phyloP scores from a whole-genome alignment of 1,139 yeast genomes.

The Saccharomyces hybrid region DNA sequence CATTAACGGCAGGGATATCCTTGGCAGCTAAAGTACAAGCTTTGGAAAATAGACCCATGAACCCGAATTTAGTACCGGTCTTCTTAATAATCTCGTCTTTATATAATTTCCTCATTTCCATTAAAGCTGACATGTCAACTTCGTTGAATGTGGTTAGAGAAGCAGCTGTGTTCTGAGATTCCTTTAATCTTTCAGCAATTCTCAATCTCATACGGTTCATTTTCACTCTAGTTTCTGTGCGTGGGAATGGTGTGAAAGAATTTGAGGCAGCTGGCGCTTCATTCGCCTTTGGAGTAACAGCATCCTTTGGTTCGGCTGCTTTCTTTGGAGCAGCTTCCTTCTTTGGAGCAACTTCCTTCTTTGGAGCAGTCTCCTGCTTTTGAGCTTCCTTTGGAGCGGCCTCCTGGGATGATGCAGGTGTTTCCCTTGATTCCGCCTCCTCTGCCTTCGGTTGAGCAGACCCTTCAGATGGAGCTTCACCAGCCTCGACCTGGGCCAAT shows the following conservation, averaged over 20 bases:
- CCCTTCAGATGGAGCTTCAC: slow-evolving; percentile 71
- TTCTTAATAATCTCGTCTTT: slow-evolving; percentile 94
- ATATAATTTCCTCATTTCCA: slow-evolving; percentile 93
- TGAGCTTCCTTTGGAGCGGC: slow-evolving; percentile 12
- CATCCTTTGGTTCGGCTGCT: slow-evolving; percentile 15
- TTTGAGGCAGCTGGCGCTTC: slow-evolving; percentile 34
- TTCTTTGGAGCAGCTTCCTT: slow-evolving; percentile 14
- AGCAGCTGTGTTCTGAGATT: slow-evolving; percentile 98
- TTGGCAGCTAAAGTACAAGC: slow-evolving; percentile 91
- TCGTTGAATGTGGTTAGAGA: slow-evolving; percentile 97
- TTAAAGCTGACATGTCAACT: slow-evolving; percentile 88
- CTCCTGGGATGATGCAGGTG: slow-evolving; percentile 15
- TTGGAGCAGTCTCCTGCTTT: slow-evolving; percentile 12
- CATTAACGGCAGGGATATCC: slow-evolving; percentile 93
- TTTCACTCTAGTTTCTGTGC: slow-evolving; percentile 88
- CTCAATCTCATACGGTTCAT: slow-evolving; percentile 99
- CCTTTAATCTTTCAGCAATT: slow-evolving; percentile 98
- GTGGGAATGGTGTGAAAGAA: slow-evolving; percentile 58
- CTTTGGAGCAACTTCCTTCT: slow-evolving; percentile 15
- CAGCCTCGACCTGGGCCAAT: slow-evolving; percentile 81
- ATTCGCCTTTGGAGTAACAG: slow-evolving; percentile 27
- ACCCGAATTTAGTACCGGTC: slow-evolving; percentile 92
- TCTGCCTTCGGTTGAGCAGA: slow-evolving; percentile 36
- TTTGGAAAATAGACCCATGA: slow-evolving; percentile 98
- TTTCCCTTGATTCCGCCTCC: slow-evolving; percentile 7